Base-by-base conservation (phyloP, 2,329 filamentous ascomycete genomes). In the Colletotrichum graminicola region DNA sequence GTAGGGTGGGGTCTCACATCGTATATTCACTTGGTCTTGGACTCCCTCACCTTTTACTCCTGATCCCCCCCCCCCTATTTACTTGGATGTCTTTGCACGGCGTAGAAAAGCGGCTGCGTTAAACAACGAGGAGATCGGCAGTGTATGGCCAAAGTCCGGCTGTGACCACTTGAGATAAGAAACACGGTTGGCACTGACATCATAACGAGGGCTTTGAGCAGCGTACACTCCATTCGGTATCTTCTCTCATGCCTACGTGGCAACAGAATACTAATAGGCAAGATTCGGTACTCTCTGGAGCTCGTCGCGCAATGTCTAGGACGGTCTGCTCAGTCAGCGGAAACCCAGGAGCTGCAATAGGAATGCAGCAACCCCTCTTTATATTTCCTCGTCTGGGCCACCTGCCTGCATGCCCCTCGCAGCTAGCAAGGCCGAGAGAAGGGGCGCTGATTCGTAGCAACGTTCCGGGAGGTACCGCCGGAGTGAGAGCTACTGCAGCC, bases 401-500 rank as follows among this genome's bases (percentile, higher is more conserved):
- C 18, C 21, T 18, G 18, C 10, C 43, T 45, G 43, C 43, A 45
- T 45, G 43, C 43, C 43, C 43, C 18, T 45, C 43, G 43, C 43
- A 45, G 54, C 32, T 4, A 32, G 36, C 21, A 56, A 39, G 54
- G 32, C n/a, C 32, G 5, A 32, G 36, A 52, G n/a, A 52, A 68
- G 32, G 29, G 43, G 41, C 16, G 45, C 45, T 65, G 66, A 60
- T 69, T 60, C 45, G 51, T 65, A 32, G 26, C 34, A 34, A 43
- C 36, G 21, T 36, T 2, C 36, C 29, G 21, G 29, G 29, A 65
- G 23, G 12, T 36, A 45, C 47, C 41, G 32, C 51, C 29, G 43
- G 21, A 26, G 55, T 29, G 23, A 62, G 41, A 43, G 36, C 45
- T 69, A 65, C 61, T 66, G 61, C 66, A 66, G 55, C 43, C 34